phyloP scores from a whole-genome alignment of 2,329 filamentous ascomycete species.

The Corniculantispora saksenae region DNA sequence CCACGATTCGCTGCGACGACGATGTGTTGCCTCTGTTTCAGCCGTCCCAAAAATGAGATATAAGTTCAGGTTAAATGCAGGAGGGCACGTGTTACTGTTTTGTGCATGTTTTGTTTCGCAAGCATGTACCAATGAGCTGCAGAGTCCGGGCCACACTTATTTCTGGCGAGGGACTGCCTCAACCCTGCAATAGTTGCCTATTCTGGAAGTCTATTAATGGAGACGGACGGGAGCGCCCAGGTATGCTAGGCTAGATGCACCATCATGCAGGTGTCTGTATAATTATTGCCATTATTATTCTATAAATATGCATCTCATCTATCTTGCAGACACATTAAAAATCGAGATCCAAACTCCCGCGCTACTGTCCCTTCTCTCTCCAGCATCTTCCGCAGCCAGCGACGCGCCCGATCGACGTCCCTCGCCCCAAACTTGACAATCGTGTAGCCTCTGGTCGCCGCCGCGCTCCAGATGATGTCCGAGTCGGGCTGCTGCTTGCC shows the following conservation, averaged over 20 bases:
- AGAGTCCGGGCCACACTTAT: background rate
- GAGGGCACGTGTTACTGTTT: too few species aligned
- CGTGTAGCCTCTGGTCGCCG: slow-evolving; percentile 71
- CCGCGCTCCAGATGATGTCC: slow-evolving; percentile 74
- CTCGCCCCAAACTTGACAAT: slow-evolving; percentile 84
- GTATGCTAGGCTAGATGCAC: background rate
- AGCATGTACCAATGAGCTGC: background rate
- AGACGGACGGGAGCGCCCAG: background rate
- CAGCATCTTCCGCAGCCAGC: slow-evolving; percentile 73
- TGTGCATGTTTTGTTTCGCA: too few species aligned
- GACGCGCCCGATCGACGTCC: slow-evolving; percentile 72
- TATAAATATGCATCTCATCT: slow-evolving; percentile 3
- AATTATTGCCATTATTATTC: background rate
- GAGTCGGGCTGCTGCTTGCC: slow-evolving; percentile 47
- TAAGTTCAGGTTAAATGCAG: background rate
- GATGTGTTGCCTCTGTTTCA: background rate
- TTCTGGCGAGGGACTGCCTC: background rate
- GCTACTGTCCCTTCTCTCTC: slow-evolving; percentile 67
- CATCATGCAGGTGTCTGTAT: background rate
- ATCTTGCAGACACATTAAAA: slow-evolving; percentile 66
- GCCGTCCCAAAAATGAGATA: background rate
- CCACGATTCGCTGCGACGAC: background rate
- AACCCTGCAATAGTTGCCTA: slow-evolving; percentile 1
- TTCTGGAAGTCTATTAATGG: slow-evolving; percentile 4
- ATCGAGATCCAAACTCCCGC: slow-evolving; percentile 70